Percentiles rank a stretch among this genome's conserved stretches.
Evolutionary conservation across 805 yeast species (phyloP).

Genomic region (Wickerhamia fluorescens): DNA sequence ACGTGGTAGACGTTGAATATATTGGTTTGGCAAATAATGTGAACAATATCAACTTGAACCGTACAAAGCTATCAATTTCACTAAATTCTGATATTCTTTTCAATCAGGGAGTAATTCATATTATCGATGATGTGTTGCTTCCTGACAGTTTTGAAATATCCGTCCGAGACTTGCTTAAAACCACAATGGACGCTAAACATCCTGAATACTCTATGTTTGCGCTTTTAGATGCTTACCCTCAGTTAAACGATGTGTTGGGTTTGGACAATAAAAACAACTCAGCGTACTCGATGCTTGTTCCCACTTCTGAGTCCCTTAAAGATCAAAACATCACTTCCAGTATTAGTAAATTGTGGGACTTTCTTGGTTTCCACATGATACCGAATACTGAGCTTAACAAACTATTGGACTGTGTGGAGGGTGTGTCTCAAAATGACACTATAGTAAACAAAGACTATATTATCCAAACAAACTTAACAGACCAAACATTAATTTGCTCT

Average conservation of each 20-base stretch:
- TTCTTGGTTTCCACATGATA: conserved; percentile 63
- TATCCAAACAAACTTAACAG: conserved; percentile 35
- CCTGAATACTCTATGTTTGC: conserved; percentile 31
- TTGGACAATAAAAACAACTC: conserved; percentile 11
- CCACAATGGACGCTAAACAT: conserved; percentile 38
- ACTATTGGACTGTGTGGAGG: conserved; percentile 41
- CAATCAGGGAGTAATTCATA: conserved; percentile 80
- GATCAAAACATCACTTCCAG: conserved; percentile 43
- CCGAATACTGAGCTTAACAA: conserved; percentile 46
- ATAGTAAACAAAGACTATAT: conserved; percentile 30
- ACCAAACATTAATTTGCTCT: conserved; percentile 34
- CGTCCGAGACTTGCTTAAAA: conserved; percentile 45
- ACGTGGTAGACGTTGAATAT: conserved; percentile 16
- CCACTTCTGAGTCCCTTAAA: conserved; percentile 51
- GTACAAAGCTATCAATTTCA: conserved; percentile 26
- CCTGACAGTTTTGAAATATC: conserved; percentile 53
- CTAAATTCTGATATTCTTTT: conserved; percentile 62
- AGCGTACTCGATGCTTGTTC: conserved; percentile 60
- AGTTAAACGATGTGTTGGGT: conserved; percentile 34
- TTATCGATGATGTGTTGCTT: conserved; percentile 47
- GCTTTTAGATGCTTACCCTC: conserved; percentile 38
- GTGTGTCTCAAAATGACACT: conserved; percentile 4
- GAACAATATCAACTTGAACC: conserved; percentile 21
- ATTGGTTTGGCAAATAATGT: conserved; percentile 11
- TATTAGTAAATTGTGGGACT: conserved; percentile 39